Evolutionary conservation across 164 flowering plant species (phyloP), one percentile per base, ranked within the genome.

Genomic region (Chimonanthus praecox): DNA sequence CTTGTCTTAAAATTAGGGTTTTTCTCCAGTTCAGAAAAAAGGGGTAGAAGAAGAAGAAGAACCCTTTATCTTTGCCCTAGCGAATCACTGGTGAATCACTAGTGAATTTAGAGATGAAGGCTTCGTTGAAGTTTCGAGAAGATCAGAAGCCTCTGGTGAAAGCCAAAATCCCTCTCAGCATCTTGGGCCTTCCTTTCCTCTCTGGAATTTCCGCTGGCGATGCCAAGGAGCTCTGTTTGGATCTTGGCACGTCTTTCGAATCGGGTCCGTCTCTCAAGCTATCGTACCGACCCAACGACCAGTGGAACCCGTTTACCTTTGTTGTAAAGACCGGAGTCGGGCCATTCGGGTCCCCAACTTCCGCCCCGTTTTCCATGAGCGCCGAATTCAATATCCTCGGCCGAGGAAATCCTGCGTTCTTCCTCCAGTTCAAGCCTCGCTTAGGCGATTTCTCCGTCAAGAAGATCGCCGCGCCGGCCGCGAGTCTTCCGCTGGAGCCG

Each of bases 391-490:
- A 83, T 65, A 77, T 88, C 47, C 72, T 87, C 61, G 80, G 83
- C 9, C 54, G 66, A 21, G 83, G 86, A 15, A 86, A 81, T 78
- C 94, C 97, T 68, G 80, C 74, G 54, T 92, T 92, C 66, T 82
- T 88, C 77, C 83, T 92, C 49, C 88, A 83, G 49, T 87, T 92
- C 77, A 84, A 79, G 75, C 94, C 97, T 9, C 79, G 63, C 47
- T 80, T 88, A 49, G 97, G 93, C 3, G 94, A 90, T 72, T 92
- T 90, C 81, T 83, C 87, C 5, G 61, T 88, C 67, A 88, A 81
- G 84, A 88, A 79, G 21, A 68, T 75, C 21, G 18, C 73, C 1
- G 46, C 44, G 3, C 78, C 84, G 69, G 60, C 47, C 3, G 69
- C 74, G 50, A 11, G n/a, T 3, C 6, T 64, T 15, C 70, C 74